Base-by-base conservation (phyloP, 805 yeast genomes). In the Lachancea dasiensis region DNA sequence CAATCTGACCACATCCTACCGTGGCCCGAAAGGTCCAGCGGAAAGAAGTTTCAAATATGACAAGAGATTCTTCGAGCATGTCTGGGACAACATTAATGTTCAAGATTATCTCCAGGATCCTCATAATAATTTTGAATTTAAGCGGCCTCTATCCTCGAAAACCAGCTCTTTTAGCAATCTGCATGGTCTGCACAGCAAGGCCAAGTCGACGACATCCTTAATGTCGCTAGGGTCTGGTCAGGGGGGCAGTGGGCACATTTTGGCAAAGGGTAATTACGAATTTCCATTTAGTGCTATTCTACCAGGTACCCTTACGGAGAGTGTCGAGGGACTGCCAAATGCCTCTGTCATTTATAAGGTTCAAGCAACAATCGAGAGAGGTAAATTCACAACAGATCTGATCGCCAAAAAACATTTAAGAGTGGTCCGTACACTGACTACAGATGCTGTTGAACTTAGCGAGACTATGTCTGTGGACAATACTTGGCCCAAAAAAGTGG, bases 381-480 rank as follows among this genome's bases (percentile, higher is more conserved):
- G 94, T 2, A 75, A 87, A 39, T 83, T 84, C 52, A 73, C 79
- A 36, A 73, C 72, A 44, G 77, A 79, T 40, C 59, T 90, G 48
- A 53, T 69, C 6, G 70, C 87, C 13, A 79, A 76, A 49, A 84
- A 79, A 60, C 86, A 80, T 51, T 46, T 92, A 3, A 75, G 95
- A 44, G 78, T 92, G 7, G 76, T 92, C 8, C 72, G 98, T 51
- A 90, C 97, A 0, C 64, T 90, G 42, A 79, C 95, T 2, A 75
- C 95, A 0, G 97, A 90, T 58, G 74, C 94, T 1, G 73, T 84
- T 3, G 97, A 92, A 51, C 67, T 87, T 17, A 73, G 94, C 0
- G 97, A 90, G 59, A 86, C 97, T 0, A 84, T 89, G 50, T 85
- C 95, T 0, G 94, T 90, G 22, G 95, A 87, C 54, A 90, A 90